A percentile compares a stretch with the other conserved stretches of the same genome.
phyloP scores from a whole-genome alignment of 768 basidiomycete genomes.

The Termitomyces sp. region DNA sequence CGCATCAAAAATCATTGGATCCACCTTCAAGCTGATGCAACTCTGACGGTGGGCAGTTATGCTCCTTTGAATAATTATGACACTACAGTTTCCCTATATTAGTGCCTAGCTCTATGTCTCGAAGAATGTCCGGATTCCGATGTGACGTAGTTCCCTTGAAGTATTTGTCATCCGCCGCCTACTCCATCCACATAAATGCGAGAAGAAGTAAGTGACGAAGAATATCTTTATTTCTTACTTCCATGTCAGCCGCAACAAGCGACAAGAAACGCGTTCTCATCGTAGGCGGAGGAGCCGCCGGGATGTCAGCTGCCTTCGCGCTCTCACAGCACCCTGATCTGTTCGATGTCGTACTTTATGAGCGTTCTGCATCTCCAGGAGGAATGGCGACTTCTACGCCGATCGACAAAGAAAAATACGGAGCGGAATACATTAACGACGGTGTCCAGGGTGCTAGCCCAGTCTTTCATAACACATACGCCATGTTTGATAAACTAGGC shows the following conservation, averaged over 20 bases:
- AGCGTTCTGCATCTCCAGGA: conserved; percentile 20
- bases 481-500: conserved; percentile 24
- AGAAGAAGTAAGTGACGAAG: not conserved
- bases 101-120: too few relatives aligned
- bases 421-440: conserved; percentile 27
- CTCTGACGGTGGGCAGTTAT: too few relatives aligned
- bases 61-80: not conserved
- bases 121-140: not conserved
- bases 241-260: conserved; percentile 2
- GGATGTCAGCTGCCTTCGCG: conserved; percentile 27
- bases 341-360: conserved; percentile 22
- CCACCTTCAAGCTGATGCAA: too few relatives aligned
- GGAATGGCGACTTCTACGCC: conserved; percentile 26
- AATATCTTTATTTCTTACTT: not conserved
- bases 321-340: conserved; percentile 24
- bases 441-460: conserved; percentile 27
- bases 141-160: conserved; percentile 2
- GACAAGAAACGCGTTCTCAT: conserved; percentile 21
- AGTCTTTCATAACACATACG: conserved; percentile 25
- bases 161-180: not conserved
- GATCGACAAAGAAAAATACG: conserved; percentile 19
- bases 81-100: too few relatives aligned
- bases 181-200: not conserved
- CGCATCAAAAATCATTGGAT: too few relatives aligned
- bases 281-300: conserved; percentile 24